Base-by-base conservation (phyloP, 495 filamentous ascomycete genomes). In the Penicillium mononematosum region DNA sequence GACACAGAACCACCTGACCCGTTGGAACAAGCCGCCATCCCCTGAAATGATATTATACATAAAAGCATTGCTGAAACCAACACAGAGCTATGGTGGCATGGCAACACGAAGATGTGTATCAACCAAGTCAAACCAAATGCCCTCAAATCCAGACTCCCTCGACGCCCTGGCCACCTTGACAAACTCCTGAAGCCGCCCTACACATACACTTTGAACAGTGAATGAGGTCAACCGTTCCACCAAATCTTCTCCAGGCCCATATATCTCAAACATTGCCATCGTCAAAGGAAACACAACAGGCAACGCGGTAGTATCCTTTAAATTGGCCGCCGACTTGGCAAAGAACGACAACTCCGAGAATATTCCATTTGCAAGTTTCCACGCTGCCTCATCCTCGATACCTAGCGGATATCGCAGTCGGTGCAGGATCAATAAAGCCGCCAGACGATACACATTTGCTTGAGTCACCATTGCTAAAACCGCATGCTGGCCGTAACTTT, bases 361-460 rank as follows among this genome's bases (percentile, higher is more conserved):
- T 5, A 74, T 74, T 20, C 58, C 55, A 20, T 60, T 62, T 16
- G 70, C 70, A 32, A 65, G 53, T 25, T 41, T 54, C 27, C 34
- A 31, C 22, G 57, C 70, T 1, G 54, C 32, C 8, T 56, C 61
- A 32, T 72, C 59, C 31, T 69, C 55, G 25, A 63, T 44, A 14
- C 67, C 67, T 0, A 73, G 56, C 9, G 68, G 61, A 41, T 67
- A 69, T 36, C 72, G 70, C 43, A 72, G 56, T 2, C 69, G 67
- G 34, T 75, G 72, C 45, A 71, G 63, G 16, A 72, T 39, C 20
- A 75, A 55, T 12, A 75, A 64, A 25, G 49, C 63, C 1, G 66
- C 70, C 3, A 68, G 49, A 2, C 70, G 64, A 56, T 75, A 75
- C 5, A 68, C 59, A 20, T 58, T 65, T 7, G 72, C 70, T 58